Evolutionary conservation across 2,329 filamentous ascomycete species (phyloP).

Genomic region (Colletotrichum sp.): DNA sequence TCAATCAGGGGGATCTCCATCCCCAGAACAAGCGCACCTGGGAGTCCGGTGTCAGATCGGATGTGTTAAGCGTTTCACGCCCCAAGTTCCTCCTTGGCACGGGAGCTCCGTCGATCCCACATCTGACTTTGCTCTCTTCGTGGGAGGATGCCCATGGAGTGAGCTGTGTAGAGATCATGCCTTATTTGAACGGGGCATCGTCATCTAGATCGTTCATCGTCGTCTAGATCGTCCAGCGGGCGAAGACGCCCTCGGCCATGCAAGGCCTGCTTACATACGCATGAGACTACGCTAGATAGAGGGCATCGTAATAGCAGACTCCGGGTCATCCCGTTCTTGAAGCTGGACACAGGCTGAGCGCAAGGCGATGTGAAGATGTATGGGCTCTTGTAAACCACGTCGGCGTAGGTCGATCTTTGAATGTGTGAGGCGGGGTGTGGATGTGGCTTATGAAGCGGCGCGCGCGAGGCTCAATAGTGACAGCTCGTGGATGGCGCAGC

Average conservation of each 20-base stretch:
- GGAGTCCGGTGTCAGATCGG: conserved; percentile 12
- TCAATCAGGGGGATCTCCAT: not conserved
- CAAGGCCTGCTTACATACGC: not conserved
- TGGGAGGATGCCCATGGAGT: not conserved
- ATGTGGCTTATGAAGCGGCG: not conserved
- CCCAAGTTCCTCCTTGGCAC: not conserved
- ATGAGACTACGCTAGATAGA: not conserved
- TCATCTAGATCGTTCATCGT: not conserved
- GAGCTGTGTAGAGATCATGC: not conserved
- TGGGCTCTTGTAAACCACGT: not conserved
- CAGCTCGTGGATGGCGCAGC: not conserved
- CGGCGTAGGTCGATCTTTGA: not conserved
- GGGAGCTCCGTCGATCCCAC: not conserved
- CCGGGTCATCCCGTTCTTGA: not conserved
- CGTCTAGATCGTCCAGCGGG: not conserved
- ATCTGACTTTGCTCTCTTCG: not conserved
- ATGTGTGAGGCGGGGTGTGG: not conserved
- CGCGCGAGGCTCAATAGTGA: not conserved
- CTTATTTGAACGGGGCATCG: not conserved
- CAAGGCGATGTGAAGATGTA: not conserved
- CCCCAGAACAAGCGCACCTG: not conserved
- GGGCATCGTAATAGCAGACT: not conserved
- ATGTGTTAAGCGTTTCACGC: conserved; percentile 13
- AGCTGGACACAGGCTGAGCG: not conserved
- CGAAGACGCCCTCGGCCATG: not conserved